Percentiles rank a stretch among this genome's conserved stretches.
Evolutionary conservation across 345 rosid genomes (phyloP).

Genomic region (Combretum micranthum): DNA sequence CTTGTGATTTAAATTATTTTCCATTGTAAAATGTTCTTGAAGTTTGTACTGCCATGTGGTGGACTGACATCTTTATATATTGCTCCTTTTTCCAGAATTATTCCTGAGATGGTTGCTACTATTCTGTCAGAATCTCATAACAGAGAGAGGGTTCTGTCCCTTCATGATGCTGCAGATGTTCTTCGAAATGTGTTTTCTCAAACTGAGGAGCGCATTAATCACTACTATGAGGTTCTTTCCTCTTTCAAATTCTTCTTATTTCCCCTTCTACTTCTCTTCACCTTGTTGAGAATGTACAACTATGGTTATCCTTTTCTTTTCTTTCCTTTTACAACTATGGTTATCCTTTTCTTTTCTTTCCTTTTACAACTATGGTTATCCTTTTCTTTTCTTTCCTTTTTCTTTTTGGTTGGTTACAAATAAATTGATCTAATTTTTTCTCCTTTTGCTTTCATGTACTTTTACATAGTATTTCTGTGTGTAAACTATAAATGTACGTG

Average conservation of each 20-base stretch:
- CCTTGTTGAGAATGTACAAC: not conserved
- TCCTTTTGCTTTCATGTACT: not conserved
- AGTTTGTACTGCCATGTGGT: not conserved
- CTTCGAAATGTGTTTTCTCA: conserved; percentile 65
- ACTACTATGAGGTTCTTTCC: conserved; percentile 72
- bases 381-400: not conserved
- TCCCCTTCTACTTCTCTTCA: conserved; percentile 1
- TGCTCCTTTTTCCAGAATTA: conserved; percentile 42
- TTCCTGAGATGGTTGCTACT: conserved; percentile 67
- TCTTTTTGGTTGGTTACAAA: not conserved
- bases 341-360: no score
- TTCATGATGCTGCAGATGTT: conserved; percentile 74
- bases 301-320: not conserved
- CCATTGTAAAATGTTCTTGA: not conserved
- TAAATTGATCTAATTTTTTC: not conserved
- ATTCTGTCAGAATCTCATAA: conserved; percentile 61
- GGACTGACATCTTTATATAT: not conserved
- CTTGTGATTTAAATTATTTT: not conserved
- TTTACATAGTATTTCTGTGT: not conserved
- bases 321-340: not conserved
- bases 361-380: no score
- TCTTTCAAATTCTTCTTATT: not conserved
- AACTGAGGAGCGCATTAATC: conserved; percentile 81
- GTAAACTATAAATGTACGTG: not conserved
- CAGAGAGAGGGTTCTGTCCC: conserved; percentile 62